These are phyloP conservation scores for Emericellopsis atlantica DNA, from an alignment of 2,329 filamentous ascomycete species.

Conservation along the genomic window DNA sequence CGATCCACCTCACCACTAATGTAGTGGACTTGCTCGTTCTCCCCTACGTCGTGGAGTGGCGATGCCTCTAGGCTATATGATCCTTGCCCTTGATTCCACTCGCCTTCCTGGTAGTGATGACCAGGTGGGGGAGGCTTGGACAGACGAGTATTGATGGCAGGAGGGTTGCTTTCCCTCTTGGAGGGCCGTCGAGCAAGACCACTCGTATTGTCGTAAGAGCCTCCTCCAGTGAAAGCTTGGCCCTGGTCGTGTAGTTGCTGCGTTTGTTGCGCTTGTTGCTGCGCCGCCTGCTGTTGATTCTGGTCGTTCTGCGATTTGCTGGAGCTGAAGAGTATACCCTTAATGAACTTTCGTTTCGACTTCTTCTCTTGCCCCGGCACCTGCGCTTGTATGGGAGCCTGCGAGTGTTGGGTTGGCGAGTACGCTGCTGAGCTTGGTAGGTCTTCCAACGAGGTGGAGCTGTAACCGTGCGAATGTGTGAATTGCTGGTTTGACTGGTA, in stretches of 20 bases:
- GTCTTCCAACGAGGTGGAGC: conserved; percentile 28
- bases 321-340: conserved; percentile 36
- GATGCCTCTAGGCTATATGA: conserved; percentile 28
- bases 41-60: conserved; percentile 30
- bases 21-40: conserved; percentile 22
- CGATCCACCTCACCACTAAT: conserved; percentile 24
- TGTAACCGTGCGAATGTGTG: conserved; percentile 15
- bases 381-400: conserved; percentile 11
- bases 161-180: conserved; percentile 40
- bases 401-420: conserved; percentile 4
- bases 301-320: conserved; percentile 15
- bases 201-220: conserved; percentile 33
- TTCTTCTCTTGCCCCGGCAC: conserved; percentile 27
- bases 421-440: conserved; percentile 13
- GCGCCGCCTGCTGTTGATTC: conserved; percentile 13
- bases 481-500: conserved; percentile 7
- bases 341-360: conserved; percentile 40
- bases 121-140: conserved; percentile 7
- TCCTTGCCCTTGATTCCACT: conserved; percentile 17
- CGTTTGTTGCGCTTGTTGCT: conserved; percentile 13
- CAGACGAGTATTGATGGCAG: conserved; percentile 8
- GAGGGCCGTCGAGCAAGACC: conserved; percentile 41
- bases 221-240: conserved; percentile 14
- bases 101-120: conserved; percentile 8
- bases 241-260: conserved; percentile 14